phyloP scores from a whole-genome alignment of 768 basidiomycete species.

The Favolaschia claudopus region DNA sequence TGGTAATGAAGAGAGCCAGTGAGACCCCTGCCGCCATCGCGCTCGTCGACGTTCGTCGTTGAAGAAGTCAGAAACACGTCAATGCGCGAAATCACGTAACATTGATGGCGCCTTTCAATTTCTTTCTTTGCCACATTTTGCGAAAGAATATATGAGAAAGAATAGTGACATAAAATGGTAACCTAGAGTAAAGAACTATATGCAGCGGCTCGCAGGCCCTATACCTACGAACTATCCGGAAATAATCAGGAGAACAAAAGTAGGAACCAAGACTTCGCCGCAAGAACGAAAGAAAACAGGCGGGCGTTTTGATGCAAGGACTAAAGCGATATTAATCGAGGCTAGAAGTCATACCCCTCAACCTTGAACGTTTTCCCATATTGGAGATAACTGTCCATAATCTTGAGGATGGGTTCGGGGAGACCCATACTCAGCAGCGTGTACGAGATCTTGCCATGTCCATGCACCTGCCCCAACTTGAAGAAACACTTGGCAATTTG shows the following conservation, averaged over 20 bases:
- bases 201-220: neutral
- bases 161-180: too few species aligned
- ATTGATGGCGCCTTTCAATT: too few species aligned
- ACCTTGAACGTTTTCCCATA: conserved; percentile 91
- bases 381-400: conserved; percentile 91
- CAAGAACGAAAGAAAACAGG: conserved; percentile 1
- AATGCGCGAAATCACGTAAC: neutral
- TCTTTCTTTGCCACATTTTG: too few species aligned
- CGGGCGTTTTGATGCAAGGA: neutral
- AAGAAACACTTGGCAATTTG: conserved; percentile 90
- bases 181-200: conserved; percentile 3
- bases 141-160: too few species aligned
- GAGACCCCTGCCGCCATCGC: conserved; percentile 28
- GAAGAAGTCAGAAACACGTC: conserved; percentile 10
- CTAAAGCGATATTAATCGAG: conserved; percentile 4
- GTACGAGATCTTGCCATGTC: conserved; percentile 92
- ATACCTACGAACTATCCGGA: too few species aligned
- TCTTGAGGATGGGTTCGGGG: conserved; percentile 87
- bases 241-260: too few species aligned
- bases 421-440: conserved; percentile 94
- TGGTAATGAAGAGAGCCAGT: conserved; percentile 15
- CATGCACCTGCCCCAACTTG: conserved; percentile 93
- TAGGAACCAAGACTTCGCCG: neutral
- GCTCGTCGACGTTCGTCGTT: too few species aligned
- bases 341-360: conserved; percentile 82